Percentiles rank a stretch among this genome's conserved stretches.
phyloP scores from a whole-genome alignment of 2,329 filamentous ascomycete species.

The Aphanoascus verrucosus region DNA sequence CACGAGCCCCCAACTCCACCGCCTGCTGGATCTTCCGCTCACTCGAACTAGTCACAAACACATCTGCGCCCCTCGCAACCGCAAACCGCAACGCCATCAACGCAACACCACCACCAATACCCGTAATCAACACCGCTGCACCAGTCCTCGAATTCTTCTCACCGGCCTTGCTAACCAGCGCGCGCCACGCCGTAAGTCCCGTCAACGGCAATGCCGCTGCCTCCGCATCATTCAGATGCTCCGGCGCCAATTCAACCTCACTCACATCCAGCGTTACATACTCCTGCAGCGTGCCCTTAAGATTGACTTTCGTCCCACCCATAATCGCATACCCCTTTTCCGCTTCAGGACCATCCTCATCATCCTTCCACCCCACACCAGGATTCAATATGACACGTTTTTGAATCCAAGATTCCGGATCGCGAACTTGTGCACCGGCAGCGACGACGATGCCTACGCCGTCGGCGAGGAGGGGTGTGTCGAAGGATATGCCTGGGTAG shows the following conservation, averaged over 20 bases:
- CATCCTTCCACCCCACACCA: conserved; percentile 62
- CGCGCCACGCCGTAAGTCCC: conserved; percentile 80
- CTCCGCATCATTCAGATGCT: conserved; percentile 60
- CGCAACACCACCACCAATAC: conserved; percentile 87
- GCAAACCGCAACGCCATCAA: conserved; percentile 72
- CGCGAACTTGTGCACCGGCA: conserved; percentile 44
- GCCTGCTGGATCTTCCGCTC: conserved; percentile 66
- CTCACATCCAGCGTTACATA: conserved; percentile 56
- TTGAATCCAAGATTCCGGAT: conserved; percentile 46
- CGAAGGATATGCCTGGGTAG: conserved; percentile 76
- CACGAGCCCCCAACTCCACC: conserved; percentile 58
- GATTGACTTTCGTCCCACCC: conserved; percentile 51
- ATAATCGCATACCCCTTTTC: conserved; percentile 31
- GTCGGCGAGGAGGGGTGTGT: conserved; percentile 68
- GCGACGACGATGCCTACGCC: conserved; percentile 64
- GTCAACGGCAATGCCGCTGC: conserved; percentile 76
- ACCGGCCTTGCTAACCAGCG: conserved; percentile 65
- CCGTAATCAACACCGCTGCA: conserved; percentile 72
- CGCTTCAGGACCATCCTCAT: conserved; percentile 60
- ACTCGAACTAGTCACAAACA: conserved; percentile 71
- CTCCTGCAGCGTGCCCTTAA: conserved; percentile 63
- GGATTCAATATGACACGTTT: conserved; percentile 72
- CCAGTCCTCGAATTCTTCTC: conserved; percentile 46
- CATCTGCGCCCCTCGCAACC: conserved; percentile 59
- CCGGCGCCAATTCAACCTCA: conserved; percentile 67